phyloP scores from a whole-genome alignment of 306 rosid species.

The Begonia loranthoides region DNA sequence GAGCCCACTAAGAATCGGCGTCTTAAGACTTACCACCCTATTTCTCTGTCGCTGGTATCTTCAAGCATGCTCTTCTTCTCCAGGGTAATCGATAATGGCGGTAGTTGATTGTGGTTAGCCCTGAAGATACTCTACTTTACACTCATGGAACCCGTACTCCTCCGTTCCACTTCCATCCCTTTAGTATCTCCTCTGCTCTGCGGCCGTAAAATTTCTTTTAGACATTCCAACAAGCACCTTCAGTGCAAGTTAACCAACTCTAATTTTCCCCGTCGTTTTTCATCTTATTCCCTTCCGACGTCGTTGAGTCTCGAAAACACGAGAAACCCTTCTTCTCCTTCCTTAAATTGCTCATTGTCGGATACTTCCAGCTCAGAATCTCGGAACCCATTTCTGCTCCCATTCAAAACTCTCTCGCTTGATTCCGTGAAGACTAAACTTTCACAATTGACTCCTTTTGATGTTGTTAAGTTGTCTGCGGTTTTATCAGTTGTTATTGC shows the following conservation, averaged over 20 bases:
- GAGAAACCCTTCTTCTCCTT: conserved; percentile 17
- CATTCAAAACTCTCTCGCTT: conserved; percentile 29
- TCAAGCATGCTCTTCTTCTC: not conserved
- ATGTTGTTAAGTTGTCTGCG: conserved; percentile 58
- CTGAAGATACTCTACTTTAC: not conserved
- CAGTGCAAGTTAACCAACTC: conserved; percentile 9
- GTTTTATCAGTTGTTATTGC: conserved; percentile 42
- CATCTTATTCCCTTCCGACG: conserved; percentile 11
- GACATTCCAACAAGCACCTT: conserved; percentile 44
- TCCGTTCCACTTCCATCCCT: conserved; percentile 32
- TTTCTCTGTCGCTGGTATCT: too few species aligned
- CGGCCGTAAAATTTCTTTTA: conserved; percentile 28
- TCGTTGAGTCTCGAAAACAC: conserved; percentile 13
- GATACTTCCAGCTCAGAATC: conserved; percentile 32
- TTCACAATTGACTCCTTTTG: conserved; percentile 55
- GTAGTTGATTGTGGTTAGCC: not conserved
- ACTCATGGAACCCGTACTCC: conserved; percentile 49
- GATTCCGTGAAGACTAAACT: conserved; percentile 40
- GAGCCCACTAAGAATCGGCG: too few species aligned
- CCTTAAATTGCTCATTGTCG: conserved; percentile 37
- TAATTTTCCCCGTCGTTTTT: conserved; percentile 16
- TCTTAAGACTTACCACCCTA: too few species aligned
- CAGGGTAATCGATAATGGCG: not conserved
- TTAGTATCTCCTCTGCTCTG: conserved; percentile 18
- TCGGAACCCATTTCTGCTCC: conserved; percentile 28